Evolutionary conservation across 1,139 yeast species (phyloP).

Genomic region (Candida tunisiensis): DNA sequence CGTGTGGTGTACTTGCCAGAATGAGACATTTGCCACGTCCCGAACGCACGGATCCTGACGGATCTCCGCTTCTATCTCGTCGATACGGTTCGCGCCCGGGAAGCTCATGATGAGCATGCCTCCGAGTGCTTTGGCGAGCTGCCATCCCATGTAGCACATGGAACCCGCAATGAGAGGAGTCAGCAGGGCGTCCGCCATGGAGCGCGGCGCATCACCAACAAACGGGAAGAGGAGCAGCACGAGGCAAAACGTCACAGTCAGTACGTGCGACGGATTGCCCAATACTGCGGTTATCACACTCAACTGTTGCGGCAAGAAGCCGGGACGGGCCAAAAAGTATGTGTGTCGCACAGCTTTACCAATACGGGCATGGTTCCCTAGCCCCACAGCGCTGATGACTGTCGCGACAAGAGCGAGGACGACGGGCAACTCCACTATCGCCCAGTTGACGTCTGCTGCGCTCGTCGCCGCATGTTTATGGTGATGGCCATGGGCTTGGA

Average conservation of each 20-base stretch:
- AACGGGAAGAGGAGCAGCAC: conserved; percentile 18
- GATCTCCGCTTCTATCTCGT: conserved; percentile 12
- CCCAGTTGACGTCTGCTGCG: conserved; percentile 13
- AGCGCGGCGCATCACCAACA: conserved; percentile 9
- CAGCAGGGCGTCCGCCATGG: conserved; percentile 16
- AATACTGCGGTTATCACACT: too few species aligned
- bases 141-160: conserved; percentile 26
- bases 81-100: conserved; percentile 21
- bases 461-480: conserved; percentile 28
- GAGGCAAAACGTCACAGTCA: conserved; percentile 41
- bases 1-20: conserved; percentile 28
- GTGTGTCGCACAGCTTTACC: conserved; percentile 12
- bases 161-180: conserved; percentile 22
- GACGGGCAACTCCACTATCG: conserved; percentile 13
- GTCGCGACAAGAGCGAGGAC: conserved; percentile 18
- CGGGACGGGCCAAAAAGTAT: too few species aligned
- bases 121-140: conserved; percentile 22
- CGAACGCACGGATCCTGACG: conserved; percentile 13
- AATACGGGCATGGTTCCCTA: conserved; percentile 17
- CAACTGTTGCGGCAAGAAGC: too few species aligned
- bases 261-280: conserved; percentile 44
- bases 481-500: conserved; percentile 25
- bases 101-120: conserved; percentile 29
- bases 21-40: conserved; percentile 16
- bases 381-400: conserved; percentile 17